Evolutionary conservation across 805 yeast genomes (phyloP).

Genomic region (Lipomyces yamanashiensis): DNA sequence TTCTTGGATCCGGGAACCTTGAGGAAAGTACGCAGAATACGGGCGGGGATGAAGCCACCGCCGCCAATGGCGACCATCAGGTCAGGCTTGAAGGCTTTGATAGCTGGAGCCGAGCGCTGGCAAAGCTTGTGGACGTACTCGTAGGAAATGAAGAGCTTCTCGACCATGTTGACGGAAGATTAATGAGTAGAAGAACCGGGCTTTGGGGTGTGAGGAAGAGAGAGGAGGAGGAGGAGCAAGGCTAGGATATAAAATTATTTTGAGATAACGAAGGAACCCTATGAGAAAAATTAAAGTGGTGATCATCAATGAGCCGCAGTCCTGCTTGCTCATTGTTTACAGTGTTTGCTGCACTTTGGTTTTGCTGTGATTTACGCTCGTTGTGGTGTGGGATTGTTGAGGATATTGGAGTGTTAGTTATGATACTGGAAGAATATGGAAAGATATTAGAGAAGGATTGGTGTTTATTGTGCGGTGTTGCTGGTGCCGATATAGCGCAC

Average conservation of each 20-base stretch:
- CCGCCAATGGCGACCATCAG: constrained; percentile 93
- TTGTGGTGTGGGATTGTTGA: too few relatives aligned
- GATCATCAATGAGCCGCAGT: background rate
- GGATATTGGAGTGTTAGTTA: too few relatives aligned
- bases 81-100: constrained; percentile 75
- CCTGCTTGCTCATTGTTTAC: background rate
- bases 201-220: background rate
- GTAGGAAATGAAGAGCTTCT: constrained; percentile 65
- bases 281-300: too few relatives aligned
- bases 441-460: too few relatives aligned
- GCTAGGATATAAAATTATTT: background rate
- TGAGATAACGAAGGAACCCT: background rate
- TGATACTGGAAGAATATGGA: too few relatives aligned
- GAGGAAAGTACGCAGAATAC: constrained; percentile 90
- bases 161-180: constrained; percentile 16
- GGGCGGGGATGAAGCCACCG: constrained; percentile 97
- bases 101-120: constrained; percentile 63
- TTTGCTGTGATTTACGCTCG: too few relatives aligned
- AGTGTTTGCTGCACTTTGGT: background rate
- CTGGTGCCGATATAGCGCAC: too few relatives aligned
- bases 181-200: background rate
- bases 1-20: constrained; percentile 88
- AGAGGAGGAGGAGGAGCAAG: background rate
- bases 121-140: constrained; percentile 83
- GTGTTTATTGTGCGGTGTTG: too few relatives aligned